Evolutionary conservation across 306 rosid genomes (phyloP).

Genomic region (Dryas octopetala): DNA sequence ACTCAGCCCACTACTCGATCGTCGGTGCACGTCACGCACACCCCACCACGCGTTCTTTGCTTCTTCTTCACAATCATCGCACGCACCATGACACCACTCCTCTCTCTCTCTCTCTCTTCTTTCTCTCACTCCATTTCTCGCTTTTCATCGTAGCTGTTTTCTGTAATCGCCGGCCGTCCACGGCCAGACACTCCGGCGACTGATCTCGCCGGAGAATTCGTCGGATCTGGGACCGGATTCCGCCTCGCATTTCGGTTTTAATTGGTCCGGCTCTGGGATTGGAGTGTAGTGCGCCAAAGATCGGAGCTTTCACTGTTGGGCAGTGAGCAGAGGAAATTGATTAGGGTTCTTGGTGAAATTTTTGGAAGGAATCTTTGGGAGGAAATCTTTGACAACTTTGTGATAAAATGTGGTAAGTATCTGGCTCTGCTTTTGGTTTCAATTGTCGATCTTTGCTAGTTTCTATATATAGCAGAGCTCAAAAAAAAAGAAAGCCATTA

Average conservation of each 20-base stretch:
- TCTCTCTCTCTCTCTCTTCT: constrained; percentile 28
- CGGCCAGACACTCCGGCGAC: constrained; percentile 12
- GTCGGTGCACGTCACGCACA: constrained; percentile 39
- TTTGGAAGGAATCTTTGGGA: background rate
- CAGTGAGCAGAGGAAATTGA: constrained; percentile 23
- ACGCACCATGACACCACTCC: background rate
- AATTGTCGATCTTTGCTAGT: constrained; percentile 10
- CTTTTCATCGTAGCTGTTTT: constrained; percentile 1
- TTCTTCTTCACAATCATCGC: background rate
- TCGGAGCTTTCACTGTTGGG: background rate
- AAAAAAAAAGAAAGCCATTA: constrained; percentile 2
- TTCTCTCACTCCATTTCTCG: constrained; percentile 16
- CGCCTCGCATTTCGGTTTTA: constrained; percentile 18
- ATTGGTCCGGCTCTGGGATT: background rate
- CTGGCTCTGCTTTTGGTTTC: constrained; percentile 24
- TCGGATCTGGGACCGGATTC: constrained; percentile 4
- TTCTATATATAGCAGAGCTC: constrained; percentile 3
- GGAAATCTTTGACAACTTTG: background rate
- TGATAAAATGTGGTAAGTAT: background rate
- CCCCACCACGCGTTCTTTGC: constrained; percentile 17
- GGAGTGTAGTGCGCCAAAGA: constrained; percentile 7
- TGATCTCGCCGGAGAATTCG: background rate
- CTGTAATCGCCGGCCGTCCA: constrained; percentile 5
- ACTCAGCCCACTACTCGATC: constrained; percentile 25
- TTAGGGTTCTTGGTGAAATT: constrained; percentile 14